Percentiles rank a stretch among this genome's conserved stretches.
These are phyloP conservation scores for Amauroascus niger DNA, from an alignment of 2,329 filamentous ascomycete species.

Conservation along the genomic window DNA sequence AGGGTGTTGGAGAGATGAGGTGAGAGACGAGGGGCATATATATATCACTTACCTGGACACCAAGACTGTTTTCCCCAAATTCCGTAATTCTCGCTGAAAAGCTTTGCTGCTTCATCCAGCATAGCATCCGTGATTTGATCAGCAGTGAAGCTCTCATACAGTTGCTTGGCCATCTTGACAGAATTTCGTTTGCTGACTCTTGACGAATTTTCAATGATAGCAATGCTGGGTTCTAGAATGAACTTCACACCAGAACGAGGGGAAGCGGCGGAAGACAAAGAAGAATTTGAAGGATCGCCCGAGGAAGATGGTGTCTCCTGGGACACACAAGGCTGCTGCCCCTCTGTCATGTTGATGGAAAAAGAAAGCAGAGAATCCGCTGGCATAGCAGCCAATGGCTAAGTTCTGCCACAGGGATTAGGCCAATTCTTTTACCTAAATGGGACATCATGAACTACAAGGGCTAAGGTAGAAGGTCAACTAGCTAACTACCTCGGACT, in stretches of 20 bases:
- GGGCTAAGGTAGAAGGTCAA: no score
- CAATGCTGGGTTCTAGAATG: neutral
- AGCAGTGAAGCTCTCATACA: constrained; percentile 23
- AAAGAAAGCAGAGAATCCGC: neutral
- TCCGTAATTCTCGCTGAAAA: constrained; percentile 31
- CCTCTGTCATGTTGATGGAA: neutral
- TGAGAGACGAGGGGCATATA: constrained; percentile 17
- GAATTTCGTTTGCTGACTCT: neutral
- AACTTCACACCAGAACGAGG: neutral
- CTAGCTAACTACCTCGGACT: no score
- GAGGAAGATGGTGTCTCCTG: neutral
- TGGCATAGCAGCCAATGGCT: neutral
- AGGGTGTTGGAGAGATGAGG: constrained; percentile 24
- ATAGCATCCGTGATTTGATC: constrained; percentile 29
- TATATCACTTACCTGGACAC: constrained; percentile 21
- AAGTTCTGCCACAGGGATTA: neutral
- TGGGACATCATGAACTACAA: no score
- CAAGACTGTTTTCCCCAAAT: constrained; percentile 21
- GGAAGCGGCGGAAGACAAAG: neutral
- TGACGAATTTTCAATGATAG: neutral
- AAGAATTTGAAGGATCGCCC: neutral
- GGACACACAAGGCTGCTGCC: neutral
- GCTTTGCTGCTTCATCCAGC: constrained; percentile 28
- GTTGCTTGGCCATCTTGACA: constrained; percentile 8
- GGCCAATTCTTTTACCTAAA: no score